Evolutionary conservation across 805 yeast genomes (phyloP), one percentile per base, ranked within the genome.

Genomic region (Monosporozyma unispora): DNA sequence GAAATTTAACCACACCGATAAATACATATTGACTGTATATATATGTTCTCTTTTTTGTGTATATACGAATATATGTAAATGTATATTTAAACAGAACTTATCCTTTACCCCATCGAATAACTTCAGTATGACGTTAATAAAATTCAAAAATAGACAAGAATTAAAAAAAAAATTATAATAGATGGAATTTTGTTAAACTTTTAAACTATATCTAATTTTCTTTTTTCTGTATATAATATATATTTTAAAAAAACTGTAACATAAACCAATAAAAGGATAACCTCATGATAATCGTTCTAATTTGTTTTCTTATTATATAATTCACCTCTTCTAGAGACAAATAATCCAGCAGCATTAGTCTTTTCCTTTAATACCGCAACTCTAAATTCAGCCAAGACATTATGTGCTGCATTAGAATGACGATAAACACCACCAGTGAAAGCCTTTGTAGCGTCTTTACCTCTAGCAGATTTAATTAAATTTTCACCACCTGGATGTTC

Each of bases 401-500:
- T 86, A 66, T 84, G 89, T 21, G 93, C 95, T 53, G 95, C 93
- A 59, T 85, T 86, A 8, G 91, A 82, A 63, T 86, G 95, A 11
- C 85, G 80, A 62, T 86, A 86, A 28, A 86, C 93, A 63, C 87
- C 90, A 63, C 95, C 95, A 63, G 83, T 82, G 74, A 86, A 86
- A 1, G 90, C 93, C 63, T 77, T 78, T 12, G 91, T 82, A 25
- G 91, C 91, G 66, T 86, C 93, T 65, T 84, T 85, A 59, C 91
- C 90, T 52, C 77, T 69, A 2, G 90, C 81, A 31, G 89, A 81
- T 57, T 78, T 75, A 45, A 86, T 68, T 54, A 86, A 70, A 44
- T 87, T 81, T 62, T 77, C 80, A 57, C 95, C 95, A 76, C 95
- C 95, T 55, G 95, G 95, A 64, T 86, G 95, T 61, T 82, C 87